These are phyloP conservation scores for Sophora flavescens DNA, from an alignment of 306 rosid genomes.

Conservation along the genomic window DNA sequence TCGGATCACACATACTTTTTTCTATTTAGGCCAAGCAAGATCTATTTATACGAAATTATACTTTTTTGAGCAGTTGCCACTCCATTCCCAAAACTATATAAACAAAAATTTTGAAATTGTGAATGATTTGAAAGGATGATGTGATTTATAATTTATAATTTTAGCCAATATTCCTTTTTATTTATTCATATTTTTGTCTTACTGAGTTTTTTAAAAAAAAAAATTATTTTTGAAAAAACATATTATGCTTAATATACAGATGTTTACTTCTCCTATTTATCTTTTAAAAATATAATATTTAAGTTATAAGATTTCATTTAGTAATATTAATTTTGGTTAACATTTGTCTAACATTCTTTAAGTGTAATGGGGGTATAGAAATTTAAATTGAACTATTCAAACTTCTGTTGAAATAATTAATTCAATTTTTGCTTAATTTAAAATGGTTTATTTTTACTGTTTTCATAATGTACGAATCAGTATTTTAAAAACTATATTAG, in stretches of 20 bases:
- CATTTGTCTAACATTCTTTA: background rate
- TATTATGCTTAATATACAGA: background rate
- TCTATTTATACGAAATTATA: constrained; percentile 6
- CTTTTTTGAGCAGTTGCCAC: background rate
- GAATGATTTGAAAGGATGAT: background rate
- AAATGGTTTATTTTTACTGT: background rate
- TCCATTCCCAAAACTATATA: background rate
- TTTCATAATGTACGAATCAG: no score
- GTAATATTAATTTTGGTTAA: background rate
- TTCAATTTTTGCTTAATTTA: background rate
- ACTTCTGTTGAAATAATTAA: background rate
- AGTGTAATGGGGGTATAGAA: no score
- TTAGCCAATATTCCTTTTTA: background rate
- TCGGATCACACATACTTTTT: constrained; percentile 6
- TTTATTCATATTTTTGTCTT: background rate
- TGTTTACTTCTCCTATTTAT: background rate
- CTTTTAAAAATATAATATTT: background rate
- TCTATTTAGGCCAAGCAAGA: constrained; percentile 6
- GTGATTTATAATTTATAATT: background rate
- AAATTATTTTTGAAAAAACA: background rate
- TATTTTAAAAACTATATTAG: no score
- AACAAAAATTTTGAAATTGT: constrained; percentile 1
- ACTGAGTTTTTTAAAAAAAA: background rate
- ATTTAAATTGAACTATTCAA: background rate
- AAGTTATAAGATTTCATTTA: background rate